phyloP scores from a whole-genome alignment of 2,329 filamentous ascomycete genomes.

The Colletotrichum chrysophilum region DNA sequence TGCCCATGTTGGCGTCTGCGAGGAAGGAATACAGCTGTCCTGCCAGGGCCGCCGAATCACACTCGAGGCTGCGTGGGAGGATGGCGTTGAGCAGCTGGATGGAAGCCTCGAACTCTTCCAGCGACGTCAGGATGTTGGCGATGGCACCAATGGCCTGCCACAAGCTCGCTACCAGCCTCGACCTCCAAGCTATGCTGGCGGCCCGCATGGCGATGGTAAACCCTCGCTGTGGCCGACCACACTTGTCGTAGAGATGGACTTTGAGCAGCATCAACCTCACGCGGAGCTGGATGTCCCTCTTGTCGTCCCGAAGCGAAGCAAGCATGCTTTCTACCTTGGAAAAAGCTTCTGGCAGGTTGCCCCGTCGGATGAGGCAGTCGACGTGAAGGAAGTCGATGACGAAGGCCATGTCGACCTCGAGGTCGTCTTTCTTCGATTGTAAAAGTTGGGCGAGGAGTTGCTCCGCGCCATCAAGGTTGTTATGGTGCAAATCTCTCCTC shows the following conservation, averaged over 20 bases:
- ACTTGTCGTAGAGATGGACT: constrained; percentile 70
- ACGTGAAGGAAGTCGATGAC: constrained; percentile 57
- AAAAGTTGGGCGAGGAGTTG: constrained; percentile 56
- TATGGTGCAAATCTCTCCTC: constrained; percentile 63
- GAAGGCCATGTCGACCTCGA: constrained; percentile 58
- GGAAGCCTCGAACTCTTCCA: constrained; percentile 75
- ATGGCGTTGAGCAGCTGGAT: constrained; percentile 68
- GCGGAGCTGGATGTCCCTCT: constrained; percentile 65
- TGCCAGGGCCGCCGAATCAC: constrained; percentile 64
- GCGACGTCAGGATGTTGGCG: constrained; percentile 69
- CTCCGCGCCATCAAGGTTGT: constrained; percentile 57
- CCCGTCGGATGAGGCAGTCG: constrained; percentile 54
- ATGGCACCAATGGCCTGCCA: constrained; percentile 76
- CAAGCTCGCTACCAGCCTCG: constrained; percentile 70
- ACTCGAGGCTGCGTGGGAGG: constrained; percentile 79
- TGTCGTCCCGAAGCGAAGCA: constrained; percentile 45
- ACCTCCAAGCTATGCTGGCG: constrained; percentile 73
- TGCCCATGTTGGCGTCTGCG: constrained; percentile 79
- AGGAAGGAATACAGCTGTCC: constrained; percentile 73
- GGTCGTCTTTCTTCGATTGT: constrained; percentile 54
- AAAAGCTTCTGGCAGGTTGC: constrained; percentile 53
- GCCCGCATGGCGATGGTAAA: constrained; percentile 81
- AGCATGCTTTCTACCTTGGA: constrained; percentile 52
- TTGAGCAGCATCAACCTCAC: constrained; percentile 77
- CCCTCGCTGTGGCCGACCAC: constrained; percentile 73